phyloP scores from a whole-genome alignment of 352 stramenopile genomes.

The Globisporangium polare region DNA sequence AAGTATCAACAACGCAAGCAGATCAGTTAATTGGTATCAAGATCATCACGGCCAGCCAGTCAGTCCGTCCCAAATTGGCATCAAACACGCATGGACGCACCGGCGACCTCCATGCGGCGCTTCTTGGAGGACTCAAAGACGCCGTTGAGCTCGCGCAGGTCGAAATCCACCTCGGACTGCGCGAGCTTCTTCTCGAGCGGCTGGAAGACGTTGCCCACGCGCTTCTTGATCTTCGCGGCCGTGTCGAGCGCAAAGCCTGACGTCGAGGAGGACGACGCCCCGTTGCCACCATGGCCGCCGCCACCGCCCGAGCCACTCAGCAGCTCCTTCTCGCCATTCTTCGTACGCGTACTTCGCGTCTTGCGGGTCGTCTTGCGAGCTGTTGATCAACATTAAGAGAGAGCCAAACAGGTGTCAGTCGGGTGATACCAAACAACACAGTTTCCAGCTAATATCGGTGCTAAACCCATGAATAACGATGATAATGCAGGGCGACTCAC shows the following conservation, averaged over 20 bases:
- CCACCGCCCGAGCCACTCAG: neutral
- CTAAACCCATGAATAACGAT: neutral
- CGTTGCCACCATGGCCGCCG: neutral
- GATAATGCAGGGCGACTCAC: neutral
- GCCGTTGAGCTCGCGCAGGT: constrained; percentile 55
- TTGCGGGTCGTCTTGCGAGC: constrained; percentile 70
- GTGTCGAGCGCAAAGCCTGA: constrained; percentile 34
- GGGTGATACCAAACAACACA: neutral
- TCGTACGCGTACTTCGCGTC: constrained; percentile 66
- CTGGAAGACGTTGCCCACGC: constrained; percentile 59
- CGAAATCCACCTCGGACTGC: constrained; percentile 67
- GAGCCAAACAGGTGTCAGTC: neutral
- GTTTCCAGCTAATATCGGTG: neutral
- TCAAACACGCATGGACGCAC: constrained; percentile 1
- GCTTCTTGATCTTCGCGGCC: constrained; percentile 71
- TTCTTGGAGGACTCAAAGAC: constrained; percentile 58
- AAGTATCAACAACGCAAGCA: neutral
- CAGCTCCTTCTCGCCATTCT: constrained; percentile 32
- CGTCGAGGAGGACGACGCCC: neutral
- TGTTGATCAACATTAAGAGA: constrained; percentile 8
- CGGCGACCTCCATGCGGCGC: constrained; percentile 47
- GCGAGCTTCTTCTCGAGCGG: constrained; percentile 67
- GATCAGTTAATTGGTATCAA: neutral
- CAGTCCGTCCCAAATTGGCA: neutral
- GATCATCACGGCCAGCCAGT: neutral